Evolutionary conservation across 106 monocot genomes (phyloP).

Genomic region (Allium sativum): DNA sequence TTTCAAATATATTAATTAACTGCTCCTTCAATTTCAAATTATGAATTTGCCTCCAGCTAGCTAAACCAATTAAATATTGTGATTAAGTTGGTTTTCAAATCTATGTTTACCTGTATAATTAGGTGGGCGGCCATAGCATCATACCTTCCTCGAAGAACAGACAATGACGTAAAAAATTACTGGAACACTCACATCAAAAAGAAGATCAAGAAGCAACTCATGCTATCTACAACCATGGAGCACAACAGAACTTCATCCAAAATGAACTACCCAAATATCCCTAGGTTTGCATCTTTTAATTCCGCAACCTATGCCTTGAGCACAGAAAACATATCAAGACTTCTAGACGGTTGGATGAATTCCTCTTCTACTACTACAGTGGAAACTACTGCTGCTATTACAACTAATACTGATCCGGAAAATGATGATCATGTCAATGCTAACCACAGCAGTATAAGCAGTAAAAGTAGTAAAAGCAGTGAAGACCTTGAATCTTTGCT

Average conservation of each 20-base stretch:
- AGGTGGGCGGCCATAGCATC: conserved; percentile 81
- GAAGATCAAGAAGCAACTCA: conserved; percentile 30
- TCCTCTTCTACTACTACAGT: conserved; percentile 6
- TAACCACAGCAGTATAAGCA: background rate
- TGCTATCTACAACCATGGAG: conserved; percentile 1
- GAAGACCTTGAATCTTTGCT: conserved; percentile 19
- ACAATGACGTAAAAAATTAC: conserved; percentile 82
- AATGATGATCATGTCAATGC: background rate
- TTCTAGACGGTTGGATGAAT: conserved; percentile 50
- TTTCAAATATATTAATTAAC: too few relatives aligned
- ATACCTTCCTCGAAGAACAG: conserved; percentile 70
- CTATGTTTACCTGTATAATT: background rate
- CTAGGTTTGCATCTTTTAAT: background rate
- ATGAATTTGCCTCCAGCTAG: too few relatives aligned
- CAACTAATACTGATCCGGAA: background rate
- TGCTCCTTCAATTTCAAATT: too few relatives aligned
- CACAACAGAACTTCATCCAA: background rate
- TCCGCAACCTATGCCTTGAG: conserved; percentile 36
- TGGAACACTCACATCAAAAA: conserved; percentile 88
- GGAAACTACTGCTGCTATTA: background rate
- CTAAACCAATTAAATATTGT: too few relatives aligned
- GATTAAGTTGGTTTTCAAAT: too few relatives aligned
- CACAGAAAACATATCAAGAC: conserved; percentile 55
- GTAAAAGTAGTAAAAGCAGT: background rate
- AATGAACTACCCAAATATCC: background rate